Conservation (phyloP, 257 asterid species). For the Solanum bulbocastanum region DNA sequence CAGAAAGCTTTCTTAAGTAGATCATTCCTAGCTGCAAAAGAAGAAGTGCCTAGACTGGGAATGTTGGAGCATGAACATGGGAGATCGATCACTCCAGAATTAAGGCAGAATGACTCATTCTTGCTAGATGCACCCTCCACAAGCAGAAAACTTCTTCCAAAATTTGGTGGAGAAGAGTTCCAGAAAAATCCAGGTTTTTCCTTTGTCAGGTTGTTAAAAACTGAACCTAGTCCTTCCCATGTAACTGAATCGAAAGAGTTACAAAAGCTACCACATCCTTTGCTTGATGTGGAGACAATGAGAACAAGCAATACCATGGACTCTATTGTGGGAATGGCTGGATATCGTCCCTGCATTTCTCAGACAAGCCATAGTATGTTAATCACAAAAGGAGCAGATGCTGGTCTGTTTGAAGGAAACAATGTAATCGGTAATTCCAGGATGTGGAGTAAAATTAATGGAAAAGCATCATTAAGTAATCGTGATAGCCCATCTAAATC, state of each 20-base stretch:
- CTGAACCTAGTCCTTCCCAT: not conserved
- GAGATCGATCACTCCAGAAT: conserved; percentile 2
- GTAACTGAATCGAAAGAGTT: not conserved
- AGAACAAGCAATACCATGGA: conserved; percentile 44
- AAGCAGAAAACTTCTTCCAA: conserved; percentile 1
- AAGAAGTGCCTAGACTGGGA: conserved; percentile 11
- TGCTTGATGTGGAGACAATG: conserved; percentile 28
- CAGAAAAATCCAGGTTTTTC: conserved; percentile 12
- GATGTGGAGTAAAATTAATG: conserved; percentile 10
- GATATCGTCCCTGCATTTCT: conserved; percentile 32
- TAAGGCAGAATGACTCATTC: conserved; percentile 2
- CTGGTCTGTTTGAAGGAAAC: conserved; percentile 17
- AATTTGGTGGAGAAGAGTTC: conserved; percentile 9
- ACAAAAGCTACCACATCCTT: conserved; percentile 20
- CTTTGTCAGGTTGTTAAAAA: conserved; percentile 1
- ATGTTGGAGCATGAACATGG: conserved; percentile 14
- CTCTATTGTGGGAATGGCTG: conserved; percentile 9
- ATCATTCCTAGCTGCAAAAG: conserved; percentile 12
- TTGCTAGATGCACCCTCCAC: conserved; percentile 1
- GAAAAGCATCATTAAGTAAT: conserved; percentile 13
- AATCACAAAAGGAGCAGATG: conserved; percentile 27
- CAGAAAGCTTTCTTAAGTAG: not conserved
- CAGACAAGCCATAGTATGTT: conserved; percentile 42
- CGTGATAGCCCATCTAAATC: conserved; percentile 12
- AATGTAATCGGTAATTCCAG: conserved; percentile 11